Conservation (phyloP, 2,329 filamentous ascomycete genomes). For the Fusarium illudens region DNA sequence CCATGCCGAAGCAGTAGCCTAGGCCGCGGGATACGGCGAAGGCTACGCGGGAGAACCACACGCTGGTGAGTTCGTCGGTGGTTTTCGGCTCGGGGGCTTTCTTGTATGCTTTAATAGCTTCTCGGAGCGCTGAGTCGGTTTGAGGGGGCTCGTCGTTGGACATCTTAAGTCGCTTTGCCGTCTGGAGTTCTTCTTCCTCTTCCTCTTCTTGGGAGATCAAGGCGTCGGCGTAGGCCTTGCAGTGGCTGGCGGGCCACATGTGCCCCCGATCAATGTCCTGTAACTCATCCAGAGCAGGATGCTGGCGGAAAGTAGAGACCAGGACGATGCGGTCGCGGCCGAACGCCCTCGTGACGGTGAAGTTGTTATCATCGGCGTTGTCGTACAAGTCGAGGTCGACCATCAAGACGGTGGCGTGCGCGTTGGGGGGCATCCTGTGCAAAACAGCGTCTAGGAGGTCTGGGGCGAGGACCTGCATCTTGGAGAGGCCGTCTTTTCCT, state of each 20-base stretch:
- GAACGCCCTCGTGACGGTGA: slow-evolving; percentile 72
- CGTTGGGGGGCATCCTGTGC: slow-evolving; percentile 62
- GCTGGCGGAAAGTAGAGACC: slow-evolving; percentile 69
- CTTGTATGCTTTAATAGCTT: slow-evolving; percentile 46
- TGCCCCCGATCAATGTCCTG: slow-evolving; percentile 57
- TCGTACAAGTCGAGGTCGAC: slow-evolving; percentile 72
- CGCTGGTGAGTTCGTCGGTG: slow-evolving; percentile 43
- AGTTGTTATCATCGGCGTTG: slow-evolving; percentile 67
- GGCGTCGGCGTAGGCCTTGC: slow-evolving; percentile 57
- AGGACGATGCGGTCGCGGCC: slow-evolving; percentile 69
- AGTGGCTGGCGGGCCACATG: slow-evolving; percentile 72
- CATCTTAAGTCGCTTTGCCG: neutral
- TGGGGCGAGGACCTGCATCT: slow-evolving; percentile 64
- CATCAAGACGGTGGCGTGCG: slow-evolving; percentile 66
- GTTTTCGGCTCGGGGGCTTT: slow-evolving; percentile 33
- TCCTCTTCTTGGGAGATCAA: slow-evolving; percentile 17
- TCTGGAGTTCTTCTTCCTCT: neutral
- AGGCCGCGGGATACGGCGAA: slow-evolving; percentile 71
- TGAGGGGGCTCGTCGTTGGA: neutral
- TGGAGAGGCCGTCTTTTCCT: slow-evolving; percentile 57
- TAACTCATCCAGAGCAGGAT: slow-evolving; percentile 57
- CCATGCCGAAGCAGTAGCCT: slow-evolving; percentile 72
- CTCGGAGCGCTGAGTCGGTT: slow-evolving; percentile 41
- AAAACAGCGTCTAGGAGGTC: slow-evolving; percentile 68
- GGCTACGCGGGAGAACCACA: slow-evolving; percentile 67